Evolutionary conservation across 1,284 basidiomycete genomes (phyloP).

Genomic region (Cryptococcus wingfieldii): DNA sequence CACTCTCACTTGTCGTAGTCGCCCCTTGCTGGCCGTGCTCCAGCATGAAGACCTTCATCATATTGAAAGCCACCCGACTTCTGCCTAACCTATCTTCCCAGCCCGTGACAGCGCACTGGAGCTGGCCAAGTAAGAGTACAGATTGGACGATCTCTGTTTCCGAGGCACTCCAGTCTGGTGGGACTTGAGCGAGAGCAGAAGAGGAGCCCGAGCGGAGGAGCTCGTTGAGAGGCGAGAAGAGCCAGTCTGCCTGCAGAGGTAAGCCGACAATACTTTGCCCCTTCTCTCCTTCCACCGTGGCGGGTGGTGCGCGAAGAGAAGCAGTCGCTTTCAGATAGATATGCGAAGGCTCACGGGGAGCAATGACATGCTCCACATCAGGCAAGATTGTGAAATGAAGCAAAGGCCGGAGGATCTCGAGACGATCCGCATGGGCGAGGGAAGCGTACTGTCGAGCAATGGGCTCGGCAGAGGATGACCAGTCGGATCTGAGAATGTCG

Average conservation of each 20-base stretch:
- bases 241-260: conserved; percentile 69
- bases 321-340: conserved; percentile 48
- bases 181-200: conserved; percentile 63
- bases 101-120: conserved; percentile 17
- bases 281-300: conserved; percentile 1
- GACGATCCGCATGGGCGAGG: conserved; percentile 30
- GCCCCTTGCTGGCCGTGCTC: conserved; percentile 59
- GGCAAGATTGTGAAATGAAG: conserved; percentile 47
- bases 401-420: conserved; percentile 48
- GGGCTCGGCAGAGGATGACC: conserved; percentile 11
- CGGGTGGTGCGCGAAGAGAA: conserved; percentile 41
- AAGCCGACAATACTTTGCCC: conserved; percentile 51
- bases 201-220: conserved; percentile 75
- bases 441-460: conserved; percentile 1
- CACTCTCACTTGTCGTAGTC: conserved; percentile 51
- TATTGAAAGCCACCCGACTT: conserved; percentile 57
- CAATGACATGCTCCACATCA: conserved; percentile 36
- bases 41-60: conserved; percentile 94
- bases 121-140: conserved; percentile 57
- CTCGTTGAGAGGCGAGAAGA: conserved; percentile 68
- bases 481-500: conserved; percentile 33
- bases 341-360: conserved; percentile 36
- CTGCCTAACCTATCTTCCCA: conserved; percentile 12
- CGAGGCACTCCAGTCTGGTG: conserved; percentile 69
- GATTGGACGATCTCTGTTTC: conserved; percentile 74